Base-by-base conservation (phyloP, 805 yeast species). In the Kuraishia piskuri region DNA sequence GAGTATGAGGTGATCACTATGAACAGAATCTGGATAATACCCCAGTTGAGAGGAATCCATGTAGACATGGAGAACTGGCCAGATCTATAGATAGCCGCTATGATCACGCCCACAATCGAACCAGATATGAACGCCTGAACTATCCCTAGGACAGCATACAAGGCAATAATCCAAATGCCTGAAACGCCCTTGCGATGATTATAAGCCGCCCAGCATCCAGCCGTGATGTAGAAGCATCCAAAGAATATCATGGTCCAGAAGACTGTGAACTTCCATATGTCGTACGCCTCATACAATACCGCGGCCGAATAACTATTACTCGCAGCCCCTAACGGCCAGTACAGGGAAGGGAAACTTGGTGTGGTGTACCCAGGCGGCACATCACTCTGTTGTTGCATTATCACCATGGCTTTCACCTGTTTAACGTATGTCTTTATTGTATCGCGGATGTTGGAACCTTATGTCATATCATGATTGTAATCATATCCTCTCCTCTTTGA, bases 11-110 rank as follows among this genome's bases (percentile, higher is more conserved):
- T 77, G 36, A 85, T 73, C 37, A 89, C 75, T 63, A 86, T 81
- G 66, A 79, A 87, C 47, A 90, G 63, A 5, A 88, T 75, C 59
- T 82, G 83, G 3, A 86, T 78, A 2, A 86, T 67, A 0, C 83
- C 95, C 82, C 91, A 88, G 53, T 86, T 78, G 58, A 92, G 77
- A 0, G 99, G 98, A 7, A 92, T 82, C 99, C 99, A 92, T 0
- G 97, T 88, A 12, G 95, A 85, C 95, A 94, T 88, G 22, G 86
- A 79, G 61, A 92, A 82, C 22, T 86, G 75, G 0, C 96, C 96
- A 0, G 96, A 83, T 53, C 77, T 74, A 69, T 91, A 91, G 7
- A 90, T 78, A 1, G 90, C 87, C 37, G 84, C 84, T 19, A 88
- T 64, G 47, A 94, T 64, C 12, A 90, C 72, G 0, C 97, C 97